Base-by-base conservation (phyloP, 2,329 filamentous ascomycete genomes). In the Cladophialophora immunda region DNA sequence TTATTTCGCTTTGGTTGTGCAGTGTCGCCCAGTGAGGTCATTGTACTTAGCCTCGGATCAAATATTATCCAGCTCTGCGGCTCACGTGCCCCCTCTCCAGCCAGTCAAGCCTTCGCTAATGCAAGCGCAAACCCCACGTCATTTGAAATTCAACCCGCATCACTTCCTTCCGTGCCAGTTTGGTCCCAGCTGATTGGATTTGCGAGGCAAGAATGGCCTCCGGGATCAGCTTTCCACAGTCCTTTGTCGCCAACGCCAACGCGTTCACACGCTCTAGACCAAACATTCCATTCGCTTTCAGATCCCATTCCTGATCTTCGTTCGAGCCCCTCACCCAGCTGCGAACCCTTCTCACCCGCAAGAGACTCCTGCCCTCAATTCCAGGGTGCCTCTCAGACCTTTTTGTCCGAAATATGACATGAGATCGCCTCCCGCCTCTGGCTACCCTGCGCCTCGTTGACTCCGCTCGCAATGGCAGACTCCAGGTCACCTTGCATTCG, bases 381-480 rank as follows among this genome's bases (percentile, higher is more conserved):
- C 45, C 45, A 25, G 13, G 45, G 19, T 13, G 19, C 45, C 9
- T 50, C 45, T 50, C 13, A 11, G 45, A 25, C 11, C 45, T 4
- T 50, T 22, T n/a, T 25, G 7, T 11, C 45, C 13, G 7, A 32
- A 47, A 66, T 54, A 58, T 45, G 56, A 52, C 58, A 59, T 59
- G 59, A 52, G 11, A 38, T 27, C 29, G 53, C 32, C 8, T 9
- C 15, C 27, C 22, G n/a, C 15, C 41, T 34, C 22, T 64, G 34
- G 19, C n/a, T 50, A 41, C 36, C 13, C 17, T 30, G 29, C 62
- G 27, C 53, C 22, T n/a, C 34, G 1, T 19, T 29, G 29, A 61
- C n/a, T 19, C 15, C 25, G 15, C n/a, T 17, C 22, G 62, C 30
- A 29, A 70, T 68, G 68, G 22, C 63, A 22, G 58, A 64, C 19